A percentile compares a stretch with the other conserved stretches of the same genome.
Evolutionary conservation across 83 land plant species (phyloP).

Genomic region (Diphasiastrum complanatum): DNA sequence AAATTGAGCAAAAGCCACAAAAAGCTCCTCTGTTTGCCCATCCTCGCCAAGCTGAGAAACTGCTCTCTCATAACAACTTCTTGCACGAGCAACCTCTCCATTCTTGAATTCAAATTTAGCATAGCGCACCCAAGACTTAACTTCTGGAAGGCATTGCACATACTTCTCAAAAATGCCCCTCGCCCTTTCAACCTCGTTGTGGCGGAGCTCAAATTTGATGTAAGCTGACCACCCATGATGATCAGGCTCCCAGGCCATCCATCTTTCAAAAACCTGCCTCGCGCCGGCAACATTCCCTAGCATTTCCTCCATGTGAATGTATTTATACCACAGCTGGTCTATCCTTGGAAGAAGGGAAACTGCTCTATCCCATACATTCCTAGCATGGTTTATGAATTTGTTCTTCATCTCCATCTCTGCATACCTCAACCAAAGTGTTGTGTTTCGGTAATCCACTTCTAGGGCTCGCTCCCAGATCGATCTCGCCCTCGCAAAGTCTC

Average conservation of each 20-base stretch:
- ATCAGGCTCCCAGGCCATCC: constrained; percentile 95
- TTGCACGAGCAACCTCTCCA: constrained; percentile 59
- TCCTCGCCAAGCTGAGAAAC: constrained; percentile 68
- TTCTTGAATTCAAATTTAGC: constrained; percentile 87
- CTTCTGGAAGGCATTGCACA: constrained; percentile 63
- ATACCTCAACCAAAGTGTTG: constrained; percentile 85
- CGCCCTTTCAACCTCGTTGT: constrained; percentile 71
- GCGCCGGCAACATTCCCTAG: constrained; percentile 75
- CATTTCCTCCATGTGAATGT: constrained; percentile 97
- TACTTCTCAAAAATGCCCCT: constrained; percentile 67
- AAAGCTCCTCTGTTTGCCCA: constrained; percentile 78
- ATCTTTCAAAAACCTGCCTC: constrained; percentile 71
- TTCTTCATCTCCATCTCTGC: constrained; percentile 95
- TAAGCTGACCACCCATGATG: constrained; percentile 88
- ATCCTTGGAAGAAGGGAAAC: constrained; percentile 68
- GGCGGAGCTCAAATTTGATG: constrained; percentile 80
- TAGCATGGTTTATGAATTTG: constrained; percentile 73
- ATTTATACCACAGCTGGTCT: constrained; percentile 97
- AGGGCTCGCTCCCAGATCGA: constrained; percentile 93
- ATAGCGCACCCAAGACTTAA: constrained; percentile 56
- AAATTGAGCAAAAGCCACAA: constrained; percentile 92
- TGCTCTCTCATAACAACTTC: constrained; percentile 65
- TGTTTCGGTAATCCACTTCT: constrained; percentile 77
- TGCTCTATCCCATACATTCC: constrained; percentile 94
- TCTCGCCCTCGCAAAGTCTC: constrained; percentile 70